These are phyloP conservation scores for Alloteropsis semialata DNA, from an alignment of 176 grass and related monocot species.

Conservation along the genomic window DNA sequence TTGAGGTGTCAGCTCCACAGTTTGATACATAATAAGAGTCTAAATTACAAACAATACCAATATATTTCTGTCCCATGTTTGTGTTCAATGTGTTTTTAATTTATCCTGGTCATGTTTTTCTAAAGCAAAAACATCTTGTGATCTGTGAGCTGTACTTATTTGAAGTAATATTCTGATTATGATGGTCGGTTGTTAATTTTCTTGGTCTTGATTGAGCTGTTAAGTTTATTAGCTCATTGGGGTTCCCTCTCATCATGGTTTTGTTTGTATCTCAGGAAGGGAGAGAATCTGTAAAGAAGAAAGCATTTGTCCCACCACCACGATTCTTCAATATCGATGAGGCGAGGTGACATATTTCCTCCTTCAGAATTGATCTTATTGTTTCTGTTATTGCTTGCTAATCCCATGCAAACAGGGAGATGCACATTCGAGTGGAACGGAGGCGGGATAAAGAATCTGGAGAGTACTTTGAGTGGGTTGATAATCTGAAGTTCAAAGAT, in stretches of 20 bases:
- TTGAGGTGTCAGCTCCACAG: background rate
- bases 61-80: background rate
- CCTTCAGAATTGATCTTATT: conserved; percentile 2
- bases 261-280: conserved; percentile 67
- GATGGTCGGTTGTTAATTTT: conserved; percentile 10
- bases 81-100: background rate
- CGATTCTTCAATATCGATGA: conserved; percentile 99
- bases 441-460: conserved; percentile 69
- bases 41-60: background rate
- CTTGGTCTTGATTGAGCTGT: conserved; percentile 22
- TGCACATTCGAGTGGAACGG: conserved; percentile 80
- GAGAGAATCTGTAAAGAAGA: conserved; percentile 81
- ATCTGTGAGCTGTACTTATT: conserved; percentile 1
- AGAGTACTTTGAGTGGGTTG: conserved; percentile 88
- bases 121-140: background rate
- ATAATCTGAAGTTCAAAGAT: conserved; percentile 92
- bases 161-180: background rate
- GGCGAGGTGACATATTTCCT: conserved; percentile 63
- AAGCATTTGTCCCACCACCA: conserved; percentile 91
- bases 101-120: background rate
- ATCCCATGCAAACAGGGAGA: conserved; percentile 58
- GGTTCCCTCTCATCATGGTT: background rate
- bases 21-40: background rate
- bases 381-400: conserved; percentile 34
- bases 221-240: background rate